Evolutionary conservation across 1,139 yeast species (phyloP), one percentile per base, ranked within the genome.

Genomic region (Scheffersomyces lignicola): DNA sequence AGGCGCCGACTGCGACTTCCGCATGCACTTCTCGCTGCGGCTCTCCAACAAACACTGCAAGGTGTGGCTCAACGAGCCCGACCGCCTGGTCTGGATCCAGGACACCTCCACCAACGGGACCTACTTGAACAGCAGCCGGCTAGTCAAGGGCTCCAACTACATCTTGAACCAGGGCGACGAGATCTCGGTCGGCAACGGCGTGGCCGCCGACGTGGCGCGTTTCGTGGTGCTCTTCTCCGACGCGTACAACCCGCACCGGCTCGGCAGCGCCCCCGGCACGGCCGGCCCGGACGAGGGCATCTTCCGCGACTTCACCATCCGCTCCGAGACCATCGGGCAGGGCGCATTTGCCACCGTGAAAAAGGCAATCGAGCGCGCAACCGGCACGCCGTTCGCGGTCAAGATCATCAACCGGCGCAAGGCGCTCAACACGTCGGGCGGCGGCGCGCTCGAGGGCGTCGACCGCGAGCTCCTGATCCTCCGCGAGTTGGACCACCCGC

Each of bases 261-360:
- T 55, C 13, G 40, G 58, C 1, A 40, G 52, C 2, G 44, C 51
- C 26, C 47, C 48, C 22, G 41, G 46, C 29, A 51, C 58, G 1
- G 49, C 54, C 16, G 42, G 41, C 16, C 58, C 53, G 38, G 72
- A 66, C 37, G 65, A 65, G 34, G 76, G 89, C 0, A 83, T 92
- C 12, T 75, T 76, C 52, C 78, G 77, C 40, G 85, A 83, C 48
- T 92, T 81, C 56, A 84, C 86, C 11, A 77, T 92, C 20, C 80
- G 86, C 41, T 83, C 80, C 53, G 95, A 85, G 49, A 80, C 86
- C 5, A 83, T 92, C 3, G 98, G 98, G 1, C 94, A 87, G 49
- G 98, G 98, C 7, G 97, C 97, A 5, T 92, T 92, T 72, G 97
- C 97, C 3, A 84, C 90, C 1, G 98, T 92, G 14, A 83, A 88